These are phyloP conservation scores for Acanthamoeba divionensis DNA, from an alignment of 208 protist genomes.

Conservation along the genomic window DNA sequence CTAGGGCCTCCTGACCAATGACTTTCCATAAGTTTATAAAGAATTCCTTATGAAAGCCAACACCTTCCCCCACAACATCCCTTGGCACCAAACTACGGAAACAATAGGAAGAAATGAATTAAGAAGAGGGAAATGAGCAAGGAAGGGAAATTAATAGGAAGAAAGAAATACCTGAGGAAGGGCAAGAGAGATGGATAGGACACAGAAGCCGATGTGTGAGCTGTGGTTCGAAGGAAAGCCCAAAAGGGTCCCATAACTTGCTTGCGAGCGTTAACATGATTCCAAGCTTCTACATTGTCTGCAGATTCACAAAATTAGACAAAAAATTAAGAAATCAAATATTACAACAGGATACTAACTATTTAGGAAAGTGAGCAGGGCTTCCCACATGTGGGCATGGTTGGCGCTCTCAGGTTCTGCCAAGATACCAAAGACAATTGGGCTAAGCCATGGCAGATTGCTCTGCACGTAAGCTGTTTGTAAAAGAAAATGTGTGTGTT, in stretches of 20 bases:
- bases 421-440: neutral
- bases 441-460: constrained; percentile 2
- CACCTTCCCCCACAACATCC: constrained; percentile 15
- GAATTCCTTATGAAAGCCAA: constrained; percentile 50
- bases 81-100: constrained; percentile 7
- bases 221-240: constrained; percentile 1
- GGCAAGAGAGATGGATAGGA: constrained; percentile 49
- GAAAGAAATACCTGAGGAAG: neutral
- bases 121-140: neutral
- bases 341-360: too few species aligned
- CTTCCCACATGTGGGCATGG: constrained; percentile 35
- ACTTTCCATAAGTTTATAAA: constrained; percentile 51
- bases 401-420: constrained; percentile 27
- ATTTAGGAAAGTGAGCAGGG: constrained; percentile 46
- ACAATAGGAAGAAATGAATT: too few species aligned
- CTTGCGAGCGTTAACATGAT: constrained; percentile 38
- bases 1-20: neutral
- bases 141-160: neutral
- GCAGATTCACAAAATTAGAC: neutral
- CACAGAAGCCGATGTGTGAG: neutral
- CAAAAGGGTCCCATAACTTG: constrained; percentile 11
- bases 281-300: constrained; percentile 30
- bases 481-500: neutral
- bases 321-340: too few species aligned
- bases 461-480: neutral